Percentiles rank a stretch among this genome's conserved stretches.
These are phyloP conservation scores for Oidiodendron maius DNA, from an alignment of 495 filamentous ascomycete genomes.

Conservation along the genomic window DNA sequence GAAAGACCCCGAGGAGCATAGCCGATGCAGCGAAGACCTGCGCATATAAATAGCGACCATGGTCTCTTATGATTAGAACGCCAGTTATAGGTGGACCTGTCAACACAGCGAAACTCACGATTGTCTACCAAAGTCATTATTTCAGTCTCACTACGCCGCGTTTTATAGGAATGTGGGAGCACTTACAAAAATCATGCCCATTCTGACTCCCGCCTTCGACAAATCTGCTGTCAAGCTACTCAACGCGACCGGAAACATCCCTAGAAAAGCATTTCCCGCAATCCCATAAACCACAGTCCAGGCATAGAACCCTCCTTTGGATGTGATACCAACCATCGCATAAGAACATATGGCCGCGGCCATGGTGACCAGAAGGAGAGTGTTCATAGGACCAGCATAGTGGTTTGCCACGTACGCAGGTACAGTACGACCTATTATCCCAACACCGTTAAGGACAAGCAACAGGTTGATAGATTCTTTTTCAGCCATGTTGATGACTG, in stretches of 20 bases:
- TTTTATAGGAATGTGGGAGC: no score
- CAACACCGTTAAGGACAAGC: slow-evolving; percentile 69
- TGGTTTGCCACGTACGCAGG: slow-evolving; percentile 55
- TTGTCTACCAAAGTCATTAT: no score
- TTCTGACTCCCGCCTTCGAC: slow-evolving; percentile 59
- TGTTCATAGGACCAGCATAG: slow-evolving; percentile 3
- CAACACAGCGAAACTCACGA: slow-evolving; percentile 62
- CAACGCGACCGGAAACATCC: slow-evolving; percentile 54
- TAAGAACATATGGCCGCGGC: background rate
- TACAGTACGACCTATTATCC: slow-evolving; percentile 58
- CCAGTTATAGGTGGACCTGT: slow-evolving; percentile 73
- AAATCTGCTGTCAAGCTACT: slow-evolving; percentile 56
- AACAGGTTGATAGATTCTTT: slow-evolving; percentile 56
- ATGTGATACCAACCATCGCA: background rate
- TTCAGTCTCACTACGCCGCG: no score
- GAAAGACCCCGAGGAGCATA: background rate
- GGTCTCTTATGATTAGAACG: slow-evolving; percentile 39
- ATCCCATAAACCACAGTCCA: slow-evolving; percentile 41
- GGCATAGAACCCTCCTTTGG: slow-evolving; percentile 27
- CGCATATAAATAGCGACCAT: slow-evolving; percentile 47
- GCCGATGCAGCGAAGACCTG: slow-evolving; percentile 40
- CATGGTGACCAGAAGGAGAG: slow-evolving; percentile 1
- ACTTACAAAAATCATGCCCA: slow-evolving; percentile 80
- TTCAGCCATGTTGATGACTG: slow-evolving; percentile 18
- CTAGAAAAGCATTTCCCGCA: slow-evolving; percentile 58